Evolutionary conservation across 1,139 yeast species (phyloP).

Genomic region (Protomyces inouyei): DNA sequence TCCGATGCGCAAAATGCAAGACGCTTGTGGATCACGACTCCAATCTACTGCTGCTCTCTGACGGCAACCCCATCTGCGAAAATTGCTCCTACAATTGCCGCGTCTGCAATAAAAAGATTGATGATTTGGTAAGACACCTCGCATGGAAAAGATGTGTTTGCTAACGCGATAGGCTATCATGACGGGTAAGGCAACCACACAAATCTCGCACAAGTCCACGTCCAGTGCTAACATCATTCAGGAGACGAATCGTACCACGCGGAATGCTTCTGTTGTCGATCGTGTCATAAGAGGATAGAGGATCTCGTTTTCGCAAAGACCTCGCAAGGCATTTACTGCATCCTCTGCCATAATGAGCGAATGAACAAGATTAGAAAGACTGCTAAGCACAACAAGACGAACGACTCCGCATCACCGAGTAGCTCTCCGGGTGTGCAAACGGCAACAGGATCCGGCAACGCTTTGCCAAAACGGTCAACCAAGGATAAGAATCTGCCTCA

Average conservation of each 20-base stretch:
- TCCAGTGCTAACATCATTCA: neutral
- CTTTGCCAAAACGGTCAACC: neutral
- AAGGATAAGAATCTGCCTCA: neutral
- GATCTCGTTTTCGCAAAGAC: slow-evolving; percentile 91
- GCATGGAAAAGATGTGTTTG: neutral
- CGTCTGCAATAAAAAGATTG: slow-evolving; percentile 82
- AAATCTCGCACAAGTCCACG: neutral
- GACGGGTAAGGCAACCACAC: slow-evolving; percentile 42
- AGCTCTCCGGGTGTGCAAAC: neutral
- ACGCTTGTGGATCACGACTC: slow-evolving; percentile 77
- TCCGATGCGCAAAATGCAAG: slow-evolving; percentile 79
- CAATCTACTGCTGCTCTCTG: slow-evolving; percentile 83
- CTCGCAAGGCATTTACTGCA: slow-evolving; percentile 87
- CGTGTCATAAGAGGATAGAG: slow-evolving; percentile 81
- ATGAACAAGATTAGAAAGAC: slow-evolving; percentile 50
- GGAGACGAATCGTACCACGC: slow-evolving; percentile 94
- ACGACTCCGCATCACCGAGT: neutral
- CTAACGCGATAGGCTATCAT: slow-evolving; percentile 57
- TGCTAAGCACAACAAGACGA: neutral
- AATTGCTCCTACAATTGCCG: slow-evolving; percentile 87
- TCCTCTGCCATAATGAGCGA: slow-evolving; percentile 83
- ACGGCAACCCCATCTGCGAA: slow-evolving; percentile 85
- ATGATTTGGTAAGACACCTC: slow-evolving; percentile 50
- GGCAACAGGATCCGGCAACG: neutral
- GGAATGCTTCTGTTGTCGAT: slow-evolving; percentile 81